phyloP scores from a whole-genome alignment of 768 basidiomycete genomes.

The Boletus sp. region DNA sequence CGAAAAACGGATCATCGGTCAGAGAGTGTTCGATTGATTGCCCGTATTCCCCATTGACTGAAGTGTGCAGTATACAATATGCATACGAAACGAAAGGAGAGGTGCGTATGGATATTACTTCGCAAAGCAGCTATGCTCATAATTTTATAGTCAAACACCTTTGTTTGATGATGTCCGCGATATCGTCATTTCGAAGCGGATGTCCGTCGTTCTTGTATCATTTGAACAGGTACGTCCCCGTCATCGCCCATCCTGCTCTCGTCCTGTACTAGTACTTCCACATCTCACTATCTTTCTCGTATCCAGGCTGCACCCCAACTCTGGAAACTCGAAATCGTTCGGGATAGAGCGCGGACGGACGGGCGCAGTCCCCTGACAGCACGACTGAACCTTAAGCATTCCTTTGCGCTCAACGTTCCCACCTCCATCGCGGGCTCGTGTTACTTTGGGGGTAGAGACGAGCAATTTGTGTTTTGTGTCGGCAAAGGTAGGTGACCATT shows the following conservation, averaged over 20 bases:
- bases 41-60: background rate
- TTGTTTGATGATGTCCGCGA: constrained; percentile 54
- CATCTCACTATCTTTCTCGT: background rate
- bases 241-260: background rate
- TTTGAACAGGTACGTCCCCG: constrained; percentile 25
- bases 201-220: constrained; percentile 42
- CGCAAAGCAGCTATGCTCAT: background rate
- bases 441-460: constrained; percentile 76
- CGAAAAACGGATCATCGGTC: constrained; percentile 54
- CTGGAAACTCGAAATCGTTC: constrained; percentile 67
- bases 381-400: constrained; percentile 49
- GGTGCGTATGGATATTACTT: constrained; percentile 30
- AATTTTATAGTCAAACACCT: constrained; percentile 43
- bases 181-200: constrained; percentile 44
- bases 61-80: constrained; percentile 45
- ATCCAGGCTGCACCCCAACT: constrained; percentile 67
- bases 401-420: constrained; percentile 59
- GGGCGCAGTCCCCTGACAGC: constrained; percentile 12
- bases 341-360: constrained; percentile 43
- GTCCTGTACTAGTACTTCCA: too few relatives aligned
- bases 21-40: constrained; percentile 1
- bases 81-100: constrained; percentile 43
- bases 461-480: constrained; percentile 77
- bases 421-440: constrained; percentile 78
- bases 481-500: constrained; percentile 56